These are phyloP conservation scores for Populus davidiana DNA, from an alignment of 345 rosid species.

Conservation along the genomic window DNA sequence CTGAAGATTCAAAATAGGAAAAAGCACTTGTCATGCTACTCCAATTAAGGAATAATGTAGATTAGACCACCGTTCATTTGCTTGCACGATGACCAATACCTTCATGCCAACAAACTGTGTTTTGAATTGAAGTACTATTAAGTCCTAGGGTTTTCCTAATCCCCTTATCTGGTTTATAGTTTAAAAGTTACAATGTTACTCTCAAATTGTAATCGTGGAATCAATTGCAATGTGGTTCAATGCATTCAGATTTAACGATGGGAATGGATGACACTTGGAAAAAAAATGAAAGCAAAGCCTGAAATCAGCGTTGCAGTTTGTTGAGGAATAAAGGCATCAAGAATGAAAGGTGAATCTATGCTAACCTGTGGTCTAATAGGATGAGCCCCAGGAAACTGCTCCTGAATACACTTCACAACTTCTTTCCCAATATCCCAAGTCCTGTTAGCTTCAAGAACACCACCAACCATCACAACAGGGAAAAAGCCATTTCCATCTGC, in stretches of 20 bases:
- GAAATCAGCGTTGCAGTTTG: background rate
- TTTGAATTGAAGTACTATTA: background rate
- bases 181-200: background rate
- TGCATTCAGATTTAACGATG: background rate
- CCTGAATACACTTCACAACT: slow-evolving; percentile 44
- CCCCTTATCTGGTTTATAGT: background rate
- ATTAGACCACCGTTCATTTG: background rate
- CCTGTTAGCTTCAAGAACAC: slow-evolving; percentile 61
- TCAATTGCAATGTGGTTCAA: background rate
- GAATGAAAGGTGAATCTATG: background rate
- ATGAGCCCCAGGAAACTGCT: slow-evolving; percentile 45
- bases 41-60: background rate
- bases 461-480: slow-evolving; percentile 78
- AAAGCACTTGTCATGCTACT: background rate
- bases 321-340: background rate
- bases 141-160: background rate
- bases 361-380: slow-evolving; percentile 64
- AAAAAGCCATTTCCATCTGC: slow-evolving; percentile 59
- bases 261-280: too few relatives aligned
- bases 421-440: slow-evolving; percentile 69
- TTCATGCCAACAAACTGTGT: background rate
- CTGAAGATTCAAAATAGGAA: slow-evolving; percentile 22
- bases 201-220: background rate
- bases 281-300: background rate
- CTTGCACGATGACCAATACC: background rate